These are phyloP conservation scores for Dryas octopetala DNA, from an alignment of 306 rosid species.

Conservation along the genomic window DNA sequence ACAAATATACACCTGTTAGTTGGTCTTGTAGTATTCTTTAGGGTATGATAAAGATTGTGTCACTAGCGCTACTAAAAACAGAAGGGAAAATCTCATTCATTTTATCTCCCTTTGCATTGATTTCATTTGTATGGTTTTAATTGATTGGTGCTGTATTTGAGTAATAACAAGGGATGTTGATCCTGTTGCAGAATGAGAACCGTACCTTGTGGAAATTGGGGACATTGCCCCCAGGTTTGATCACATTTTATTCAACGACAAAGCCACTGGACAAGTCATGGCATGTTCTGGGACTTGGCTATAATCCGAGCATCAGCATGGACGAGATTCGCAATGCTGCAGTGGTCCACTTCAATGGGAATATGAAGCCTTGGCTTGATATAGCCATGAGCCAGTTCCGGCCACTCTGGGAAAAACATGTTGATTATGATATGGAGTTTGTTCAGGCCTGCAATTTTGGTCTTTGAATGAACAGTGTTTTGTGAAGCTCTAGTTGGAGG, in stretches of 20 bases:
- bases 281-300: constrained; percentile 90
- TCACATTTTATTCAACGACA: constrained; percentile 73
- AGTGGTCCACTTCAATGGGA: constrained; percentile 85
- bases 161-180: constrained; percentile 21
- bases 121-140: neutral
- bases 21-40: neutral
- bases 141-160: neutral
- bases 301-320: constrained; percentile 82
- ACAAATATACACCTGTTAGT: neutral
- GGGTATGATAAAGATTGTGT: neutral
- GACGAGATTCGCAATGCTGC: constrained; percentile 80
- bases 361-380: constrained; percentile 93
- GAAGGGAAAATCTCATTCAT: neutral
- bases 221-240: constrained; percentile 80
- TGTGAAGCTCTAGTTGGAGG: constrained; percentile 20
- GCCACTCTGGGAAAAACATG: constrained; percentile 86
- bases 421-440: constrained; percentile 69
- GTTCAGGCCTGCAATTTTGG: constrained; percentile 91
- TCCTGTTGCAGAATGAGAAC: constrained; percentile 68
- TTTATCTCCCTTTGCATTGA: neutral
- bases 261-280: constrained; percentile 85
- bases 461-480: constrained; percentile 25
- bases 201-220: constrained; percentile 83
- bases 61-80: neutral
- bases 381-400: constrained; percentile 77